Base-by-base conservation (phyloP, 2,329 filamentous ascomycete genomes). In the Alternaria novae-zelandiae region DNA sequence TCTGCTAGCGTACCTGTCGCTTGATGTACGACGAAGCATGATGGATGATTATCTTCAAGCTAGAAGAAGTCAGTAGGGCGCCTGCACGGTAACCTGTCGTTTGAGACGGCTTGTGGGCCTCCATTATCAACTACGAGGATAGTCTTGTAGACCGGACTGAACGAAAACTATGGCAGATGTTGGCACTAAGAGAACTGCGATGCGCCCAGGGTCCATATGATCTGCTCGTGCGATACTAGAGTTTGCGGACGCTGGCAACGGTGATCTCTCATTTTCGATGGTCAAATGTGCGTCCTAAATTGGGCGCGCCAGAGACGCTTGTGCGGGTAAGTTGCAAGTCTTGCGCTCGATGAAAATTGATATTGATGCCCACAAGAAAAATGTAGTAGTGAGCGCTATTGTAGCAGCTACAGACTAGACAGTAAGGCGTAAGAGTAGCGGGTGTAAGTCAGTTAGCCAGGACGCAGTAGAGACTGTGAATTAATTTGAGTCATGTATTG, bases 211-310 rank as follows among this genome's bases (percentile, higher is more conserved):
- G 20, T 23, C 17, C 49, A 32, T 32, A 17, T 2, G 17, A 0
- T 13, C 15, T 36, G 17, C 13, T 1, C 15, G 20, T 32, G 7
- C 21, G 7, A 51, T 20, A 20, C 12, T 1, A 32, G n/a, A 30
- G n/a, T n/a, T 25, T 4, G 10, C 0, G 13, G 11, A 51, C 11
- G 17, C 0, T 32, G 5, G 3, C 0, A 4, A 21, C 2, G 13
- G 2, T 15, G 7, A 17, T 51, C 12, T 51, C 26, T 15, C 11
- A 2, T 2, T 6, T 11, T 30, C 5, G 10, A n/a, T 21, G n/a
- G 0, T 8, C 11, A 21, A 11, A 13, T 21, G 47, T 17, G 28
- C 20, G 0, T 51, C 17, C 11, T 51, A 2, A 8, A 3, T 8
- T 0, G 0, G 20, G 11, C 49, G 5, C 28, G 2, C 26, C 49